phyloP scores from a whole-genome alignment of 768 basidiomycete species.

The Boletus bicolor region DNA sequence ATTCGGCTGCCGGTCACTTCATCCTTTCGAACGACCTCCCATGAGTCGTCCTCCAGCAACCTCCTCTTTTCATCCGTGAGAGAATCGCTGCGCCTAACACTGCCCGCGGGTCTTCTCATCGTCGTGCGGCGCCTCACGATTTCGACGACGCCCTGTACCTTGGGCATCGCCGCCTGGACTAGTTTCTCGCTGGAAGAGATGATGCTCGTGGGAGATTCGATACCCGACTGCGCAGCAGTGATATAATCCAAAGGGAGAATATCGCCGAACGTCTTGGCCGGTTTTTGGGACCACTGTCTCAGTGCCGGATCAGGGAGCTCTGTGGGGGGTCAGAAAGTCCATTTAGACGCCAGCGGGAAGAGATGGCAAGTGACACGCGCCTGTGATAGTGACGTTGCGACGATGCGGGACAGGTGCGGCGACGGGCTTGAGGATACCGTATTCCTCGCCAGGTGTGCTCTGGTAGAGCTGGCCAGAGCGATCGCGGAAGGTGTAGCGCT shows the following conservation, averaged over 20 bases:
- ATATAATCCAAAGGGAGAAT: conserved; percentile 47
- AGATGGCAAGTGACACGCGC: conserved; percentile 1
- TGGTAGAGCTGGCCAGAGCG: conserved; percentile 42
- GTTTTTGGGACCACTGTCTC: conserved; percentile 19
- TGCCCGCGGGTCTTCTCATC: background rate
- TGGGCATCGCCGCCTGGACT: conserved; percentile 36
- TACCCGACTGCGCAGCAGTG: conserved; percentile 30
- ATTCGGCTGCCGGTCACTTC: conserved; percentile 7
- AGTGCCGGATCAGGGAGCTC: conserved; percentile 27
- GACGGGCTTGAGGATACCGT: conserved; percentile 43
- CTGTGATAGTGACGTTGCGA: conserved; percentile 26
- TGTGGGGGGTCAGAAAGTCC: background rate
- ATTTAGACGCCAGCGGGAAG: too few relatives aligned
- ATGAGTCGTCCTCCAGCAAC: conserved; percentile 19
- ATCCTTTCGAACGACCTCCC: conserved; percentile 16
- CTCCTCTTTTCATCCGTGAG: conserved; percentile 17
- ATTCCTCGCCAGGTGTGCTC: conserved; percentile 42
- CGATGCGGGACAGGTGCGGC: conserved; percentile 18
- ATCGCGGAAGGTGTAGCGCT: conserved; percentile 51
- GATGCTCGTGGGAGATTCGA: conserved; percentile 9
- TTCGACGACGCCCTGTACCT: conserved; percentile 39
- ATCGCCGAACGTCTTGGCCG: conserved; percentile 42
- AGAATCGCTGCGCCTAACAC: conserved; percentile 11
- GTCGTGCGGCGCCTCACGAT: conserved; percentile 24
- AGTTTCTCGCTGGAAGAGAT: conserved; percentile 30